These are phyloP conservation scores for Globisporangium solare DNA, from an alignment of 352 stramenopile genomes.

Conservation along the genomic window DNA sequence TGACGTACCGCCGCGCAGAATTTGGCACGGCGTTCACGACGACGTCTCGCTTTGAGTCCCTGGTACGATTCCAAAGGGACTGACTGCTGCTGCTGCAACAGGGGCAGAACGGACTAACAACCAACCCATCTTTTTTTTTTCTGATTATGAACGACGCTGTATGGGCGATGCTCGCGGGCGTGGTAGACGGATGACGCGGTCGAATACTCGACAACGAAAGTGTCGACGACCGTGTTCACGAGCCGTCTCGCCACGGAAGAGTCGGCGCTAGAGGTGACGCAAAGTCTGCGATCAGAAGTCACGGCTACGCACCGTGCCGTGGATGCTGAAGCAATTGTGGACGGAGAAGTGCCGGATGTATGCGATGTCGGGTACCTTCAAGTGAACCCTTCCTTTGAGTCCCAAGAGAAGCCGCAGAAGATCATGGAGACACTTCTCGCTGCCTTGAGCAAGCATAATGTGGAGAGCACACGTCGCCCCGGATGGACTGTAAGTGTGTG, in stretches of 20 bases:
- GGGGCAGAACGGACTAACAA: no score
- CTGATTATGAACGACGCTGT: neutral
- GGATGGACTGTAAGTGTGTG: constrained; percentile 58
- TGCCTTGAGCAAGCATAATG: constrained; percentile 35
- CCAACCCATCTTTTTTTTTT: neutral
- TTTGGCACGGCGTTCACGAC: constrained; percentile 44
- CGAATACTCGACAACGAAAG: no score
- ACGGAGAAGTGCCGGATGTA: constrained; percentile 47
- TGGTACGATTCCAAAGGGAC: constrained; percentile 25
- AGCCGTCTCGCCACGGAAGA: no score
- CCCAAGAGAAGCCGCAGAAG: constrained; percentile 29
- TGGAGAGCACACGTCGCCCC: constrained; percentile 40
- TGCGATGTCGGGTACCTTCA: constrained; percentile 42
- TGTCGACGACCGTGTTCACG: no score
- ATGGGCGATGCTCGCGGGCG: no score
- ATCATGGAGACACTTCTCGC: constrained; percentile 52
- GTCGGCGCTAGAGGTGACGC: no score
- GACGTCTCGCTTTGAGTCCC: constrained; percentile 46
- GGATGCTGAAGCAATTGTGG: constrained; percentile 21
- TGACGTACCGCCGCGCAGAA: constrained; percentile 63
- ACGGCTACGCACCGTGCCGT: neutral
- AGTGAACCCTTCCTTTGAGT: constrained; percentile 79
- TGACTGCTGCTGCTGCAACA: no score
- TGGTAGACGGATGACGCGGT: no score
- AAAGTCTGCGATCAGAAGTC: neutral